Base-by-base conservation (phyloP, 2,329 filamentous ascomycete genomes). In the Cytospora mali region DNA sequence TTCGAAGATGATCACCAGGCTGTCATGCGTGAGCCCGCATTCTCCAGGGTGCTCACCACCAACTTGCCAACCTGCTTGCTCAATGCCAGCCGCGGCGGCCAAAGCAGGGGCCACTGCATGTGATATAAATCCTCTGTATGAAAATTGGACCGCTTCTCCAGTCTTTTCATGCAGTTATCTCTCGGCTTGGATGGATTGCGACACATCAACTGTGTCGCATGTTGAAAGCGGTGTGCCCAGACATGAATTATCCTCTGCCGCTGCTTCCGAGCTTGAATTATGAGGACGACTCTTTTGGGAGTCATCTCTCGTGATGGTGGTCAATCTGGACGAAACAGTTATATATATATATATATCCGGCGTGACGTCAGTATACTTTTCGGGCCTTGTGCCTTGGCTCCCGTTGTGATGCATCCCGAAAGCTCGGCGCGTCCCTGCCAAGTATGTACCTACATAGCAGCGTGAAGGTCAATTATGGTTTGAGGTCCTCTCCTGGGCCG, bases 1-100 rank as follows among this genome's bases (percentile, higher is more conserved):
- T 64, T 64, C n/a, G n/a, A n/a, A n/a, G n/a, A n/a, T n/a, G n/a
- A 58, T 64, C 35, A 39, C 35, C 62, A 35, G 28, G 29, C 21
- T 35, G 55, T 54, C 35, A 39, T 14, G 35, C 10, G 4, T 35
- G 33, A 35, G 33, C 13, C 33, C 13, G 33, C 33, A 21, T 42
- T 29, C 33, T 27, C 11, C 49, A 51, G 50, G 42, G 42, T 48
- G 28, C 54, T 46, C 50, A 25, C 51, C 57, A 35, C 11, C 33
- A 35, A 35, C 11, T 14, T n/a, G n/a, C n/a, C n/a, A n/a, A 16
- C 9, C 13, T 11, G 33, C 11, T 35, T 39, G 4, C 6, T 39
- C 16, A 2, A 7, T 39, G 35, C 35, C 35, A 39, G 35, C 35
- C 35, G 35, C 16, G 16, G 16, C 35, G 35, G 35, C 35, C 35